phyloP scores from a whole-genome alignment of 2,329 filamentous ascomycete genomes.

The Colletotrichum kahawae region DNA sequence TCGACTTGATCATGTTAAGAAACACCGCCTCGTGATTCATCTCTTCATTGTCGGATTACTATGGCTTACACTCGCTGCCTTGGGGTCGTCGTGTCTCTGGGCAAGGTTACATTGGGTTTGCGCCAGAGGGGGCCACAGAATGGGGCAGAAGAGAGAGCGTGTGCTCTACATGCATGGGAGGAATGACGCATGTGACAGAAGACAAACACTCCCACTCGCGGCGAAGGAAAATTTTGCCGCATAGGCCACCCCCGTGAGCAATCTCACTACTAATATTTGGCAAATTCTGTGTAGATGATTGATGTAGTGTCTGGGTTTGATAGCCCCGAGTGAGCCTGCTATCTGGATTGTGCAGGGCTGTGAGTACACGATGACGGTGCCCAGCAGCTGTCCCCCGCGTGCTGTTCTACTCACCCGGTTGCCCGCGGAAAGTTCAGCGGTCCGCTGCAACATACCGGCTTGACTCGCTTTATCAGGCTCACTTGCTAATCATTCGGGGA shows the following conservation, averaged over 20 bases:
- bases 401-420: not conserved
- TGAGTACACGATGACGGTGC: not conserved
- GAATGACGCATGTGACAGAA: constrained; percentile 11
- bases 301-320: not conserved
- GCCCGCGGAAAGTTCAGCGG: not conserved
- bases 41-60: not conserved
- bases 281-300: not conserved
- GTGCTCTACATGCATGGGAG: not conserved
- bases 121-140: not conserved
- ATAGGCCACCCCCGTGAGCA: not conserved
- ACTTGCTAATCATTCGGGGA: not conserved
- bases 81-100: not conserved
- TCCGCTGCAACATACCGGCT: not conserved
- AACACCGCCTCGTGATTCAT: not conserved
- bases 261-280: not conserved
- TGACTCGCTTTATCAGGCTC: too few relatives aligned
- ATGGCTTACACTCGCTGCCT: not conserved
- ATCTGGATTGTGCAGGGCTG: not conserved
- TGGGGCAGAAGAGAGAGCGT: not conserved
- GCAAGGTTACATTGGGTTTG: not conserved
- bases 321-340: not conserved
- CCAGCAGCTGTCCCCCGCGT: not conserved
- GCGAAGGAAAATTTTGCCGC: not conserved
- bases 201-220: not conserved
- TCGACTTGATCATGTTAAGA: not conserved